phyloP scores from a whole-genome alignment of 2,329 filamentous ascomycete species.

The Akanthomyces dipterigenus region DNA sequence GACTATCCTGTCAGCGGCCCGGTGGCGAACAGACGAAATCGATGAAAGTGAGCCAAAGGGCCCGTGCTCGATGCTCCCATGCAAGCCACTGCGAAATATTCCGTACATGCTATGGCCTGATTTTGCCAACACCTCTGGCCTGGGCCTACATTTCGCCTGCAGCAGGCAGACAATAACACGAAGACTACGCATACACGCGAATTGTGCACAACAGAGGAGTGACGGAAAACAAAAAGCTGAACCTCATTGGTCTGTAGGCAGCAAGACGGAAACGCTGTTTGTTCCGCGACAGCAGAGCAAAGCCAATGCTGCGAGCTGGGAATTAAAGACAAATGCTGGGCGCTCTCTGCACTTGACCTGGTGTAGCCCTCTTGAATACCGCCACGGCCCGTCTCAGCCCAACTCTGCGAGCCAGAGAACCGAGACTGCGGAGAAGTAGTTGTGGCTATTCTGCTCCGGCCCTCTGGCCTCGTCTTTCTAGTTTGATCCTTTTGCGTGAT shows the following conservation, averaged over 20 bases:
- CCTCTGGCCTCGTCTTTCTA: neutral
- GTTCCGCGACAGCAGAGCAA: neutral
- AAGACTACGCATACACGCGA: neutral
- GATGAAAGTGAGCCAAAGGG: neutral
- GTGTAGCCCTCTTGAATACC: neutral
- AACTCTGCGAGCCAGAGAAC: neutral
- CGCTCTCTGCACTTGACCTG: neutral
- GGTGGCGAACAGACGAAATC: neutral
- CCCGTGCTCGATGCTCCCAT: neutral
- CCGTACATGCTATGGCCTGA: neutral
- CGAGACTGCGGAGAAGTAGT: neutral
- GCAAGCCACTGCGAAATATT: neutral
- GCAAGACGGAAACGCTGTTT: neutral
- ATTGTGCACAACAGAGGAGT: neutral
- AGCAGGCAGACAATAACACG: neutral
- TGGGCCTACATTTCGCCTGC: neutral
- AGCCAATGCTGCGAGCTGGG: neutral
- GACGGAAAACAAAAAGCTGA: neutral
- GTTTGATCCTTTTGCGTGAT: neutral
- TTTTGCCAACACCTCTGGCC: neutral
- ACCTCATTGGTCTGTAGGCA: neutral
- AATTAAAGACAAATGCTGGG: neutral
- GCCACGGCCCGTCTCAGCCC: neutral
- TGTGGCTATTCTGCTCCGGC: neutral
- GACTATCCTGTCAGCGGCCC: neutral